Percentiles rank a stretch among this genome's conserved stretches.
These are phyloP conservation scores for Prosopis cineraria DNA, from an alignment of 306 rosid species.

Conservation along the genomic window DNA sequence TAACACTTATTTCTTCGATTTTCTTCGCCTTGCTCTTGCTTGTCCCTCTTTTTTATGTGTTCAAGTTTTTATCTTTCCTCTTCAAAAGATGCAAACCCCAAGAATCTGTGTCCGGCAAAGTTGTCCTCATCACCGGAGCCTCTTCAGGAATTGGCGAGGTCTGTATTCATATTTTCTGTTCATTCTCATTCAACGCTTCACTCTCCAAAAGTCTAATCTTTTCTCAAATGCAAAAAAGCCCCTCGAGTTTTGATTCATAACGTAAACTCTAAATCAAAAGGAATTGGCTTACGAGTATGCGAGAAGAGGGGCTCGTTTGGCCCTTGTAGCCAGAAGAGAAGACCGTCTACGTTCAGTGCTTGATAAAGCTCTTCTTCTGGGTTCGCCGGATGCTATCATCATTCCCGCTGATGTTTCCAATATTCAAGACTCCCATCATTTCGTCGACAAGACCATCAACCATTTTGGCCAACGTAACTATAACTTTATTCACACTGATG, in stretches of 20 bases:
- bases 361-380: neutral
- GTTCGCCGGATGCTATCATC: constrained; percentile 4
- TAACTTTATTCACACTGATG: too few species aligned
- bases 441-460: constrained; percentile 1
- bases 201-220: neutral
- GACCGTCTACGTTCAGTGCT: constrained; percentile 6
- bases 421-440: constrained; percentile 8
- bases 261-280: neutral
- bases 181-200: neutral
- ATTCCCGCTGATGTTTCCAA: constrained; percentile 26
- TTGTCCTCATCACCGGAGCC: constrained; percentile 31
- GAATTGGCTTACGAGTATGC: constrained; percentile 31
- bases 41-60: neutral
- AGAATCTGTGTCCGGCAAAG: constrained; percentile 15
- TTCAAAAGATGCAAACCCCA: neutral
- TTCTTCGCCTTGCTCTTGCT: neutral
- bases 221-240: neutral
- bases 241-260: neutral
- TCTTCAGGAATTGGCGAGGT: constrained; percentile 32
- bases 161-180: neutral
- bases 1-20: neutral
- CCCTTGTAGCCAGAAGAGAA: constrained; percentile 30
- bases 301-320: constrained; percentile 23
- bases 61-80: neutral
- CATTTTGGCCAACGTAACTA: constrained; percentile 5